Evolutionary conservation across 805 yeast genomes (phyloP).

Genomic region (Candida silvicultrix): DNA sequence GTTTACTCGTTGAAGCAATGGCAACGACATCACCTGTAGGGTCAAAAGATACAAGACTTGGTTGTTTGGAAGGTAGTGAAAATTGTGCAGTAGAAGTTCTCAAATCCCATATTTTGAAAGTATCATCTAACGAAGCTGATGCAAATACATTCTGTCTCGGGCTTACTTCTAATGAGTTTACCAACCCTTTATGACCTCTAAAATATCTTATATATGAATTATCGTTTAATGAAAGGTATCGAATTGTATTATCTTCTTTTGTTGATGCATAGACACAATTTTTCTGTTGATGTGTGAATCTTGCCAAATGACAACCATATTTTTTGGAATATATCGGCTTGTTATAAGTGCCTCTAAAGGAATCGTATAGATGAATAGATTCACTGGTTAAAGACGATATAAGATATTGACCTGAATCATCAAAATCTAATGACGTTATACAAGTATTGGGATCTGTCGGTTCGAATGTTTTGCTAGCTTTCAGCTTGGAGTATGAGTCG

Average conservation of each 20-base stretch:
- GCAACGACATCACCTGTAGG: conserved; percentile 83
- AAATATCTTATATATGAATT: conserved; percentile 81
- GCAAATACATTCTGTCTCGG: conserved; percentile 62
- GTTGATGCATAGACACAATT: conserved; percentile 84
- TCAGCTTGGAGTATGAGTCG: conserved; percentile 22
- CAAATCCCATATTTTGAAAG: conserved; percentile 85
- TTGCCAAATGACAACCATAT: conserved; percentile 85
- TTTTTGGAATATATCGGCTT: conserved; percentile 78
- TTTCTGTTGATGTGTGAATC: conserved; percentile 68
- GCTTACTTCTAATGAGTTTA: conserved; percentile 63
- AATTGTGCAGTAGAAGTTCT: conserved; percentile 64
- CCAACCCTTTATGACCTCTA: conserved; percentile 78
- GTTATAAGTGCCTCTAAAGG: conserved; percentile 55
- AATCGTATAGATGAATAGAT: conserved; percentile 77
- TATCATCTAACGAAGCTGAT: conserved; percentile 67
- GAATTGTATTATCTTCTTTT: conserved; percentile 63
- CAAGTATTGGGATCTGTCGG: conserved; percentile 41
- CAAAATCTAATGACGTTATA: conserved; percentile 69
- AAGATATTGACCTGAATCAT: conserved; percentile 74
- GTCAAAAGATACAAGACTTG: conserved; percentile 64
- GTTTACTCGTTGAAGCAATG: conserved; percentile 40
- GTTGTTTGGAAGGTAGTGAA: conserved; percentile 44
- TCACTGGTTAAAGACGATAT: conserved; percentile 78
- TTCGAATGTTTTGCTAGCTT: conserved; percentile 43
- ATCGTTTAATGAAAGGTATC: conserved; percentile 71